Conservation (phyloP, 2,329 filamentous ascomycete genomes). For the Aspergillus phoenicis region DNA sequence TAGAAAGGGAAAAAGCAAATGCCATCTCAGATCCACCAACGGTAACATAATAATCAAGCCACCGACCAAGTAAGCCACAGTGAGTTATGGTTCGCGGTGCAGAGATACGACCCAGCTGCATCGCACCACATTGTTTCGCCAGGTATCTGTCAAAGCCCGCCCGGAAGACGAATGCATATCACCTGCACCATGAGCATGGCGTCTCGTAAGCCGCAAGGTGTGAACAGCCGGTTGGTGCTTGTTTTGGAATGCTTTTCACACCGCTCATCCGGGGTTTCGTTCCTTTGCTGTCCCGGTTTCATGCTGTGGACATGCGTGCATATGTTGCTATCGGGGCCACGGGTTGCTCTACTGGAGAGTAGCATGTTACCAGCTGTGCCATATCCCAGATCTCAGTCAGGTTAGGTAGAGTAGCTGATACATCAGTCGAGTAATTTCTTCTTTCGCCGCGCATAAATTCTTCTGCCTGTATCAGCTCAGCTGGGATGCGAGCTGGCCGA, state of each 20-base stretch:
- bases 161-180: background rate
- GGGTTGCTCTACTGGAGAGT: no score
- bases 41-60: constrained; percentile 4
- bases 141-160: constrained; percentile 14
- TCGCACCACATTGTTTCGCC: background rate
- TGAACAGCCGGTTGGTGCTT: background rate
- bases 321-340: background rate
- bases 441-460: background rate
- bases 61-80: background rate
- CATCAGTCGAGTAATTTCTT: background rate
- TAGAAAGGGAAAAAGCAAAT: background rate
- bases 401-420: background rate
- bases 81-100: background rate
- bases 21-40: constrained; percentile 1
- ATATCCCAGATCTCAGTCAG: background rate
- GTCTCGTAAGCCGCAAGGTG: constrained; percentile 2
- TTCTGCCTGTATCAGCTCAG: constrained; percentile 1
- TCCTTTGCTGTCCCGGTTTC: background rate
- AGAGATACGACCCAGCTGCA: constrained; percentile 1
- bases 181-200: constrained; percentile 5
- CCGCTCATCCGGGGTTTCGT: constrained; percentile 11
- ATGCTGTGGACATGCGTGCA: background rate
- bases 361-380: no score
- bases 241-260: background rate
- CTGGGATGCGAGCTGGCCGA: background rate